phyloP scores from a whole-genome alignment of 805 yeast genomes.

The Ogataea glucozyma region DNA sequence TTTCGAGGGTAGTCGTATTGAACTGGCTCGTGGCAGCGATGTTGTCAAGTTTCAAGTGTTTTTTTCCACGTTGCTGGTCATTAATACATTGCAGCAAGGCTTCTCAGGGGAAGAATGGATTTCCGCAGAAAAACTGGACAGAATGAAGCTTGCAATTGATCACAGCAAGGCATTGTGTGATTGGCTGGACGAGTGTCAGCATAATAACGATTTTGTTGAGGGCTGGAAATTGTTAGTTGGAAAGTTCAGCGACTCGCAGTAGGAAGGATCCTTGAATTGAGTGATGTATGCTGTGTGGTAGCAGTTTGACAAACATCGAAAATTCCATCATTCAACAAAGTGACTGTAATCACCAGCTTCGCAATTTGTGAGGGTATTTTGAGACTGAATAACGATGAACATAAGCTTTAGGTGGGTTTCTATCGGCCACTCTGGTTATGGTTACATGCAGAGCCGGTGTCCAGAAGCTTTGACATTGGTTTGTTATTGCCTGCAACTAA shows the following conservation, averaged over 20 bases:
- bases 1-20: neutral
- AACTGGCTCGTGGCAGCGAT: constrained; percentile 14
- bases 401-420: no score
- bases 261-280: neutral
- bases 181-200: constrained; percentile 7
- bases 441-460: no score
- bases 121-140: neutral
- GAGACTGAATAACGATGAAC: no score
- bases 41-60: constrained; percentile 14
- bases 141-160: constrained; percentile 4
- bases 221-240: constrained; percentile 11
- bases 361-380: no score
- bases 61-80: constrained; percentile 14
- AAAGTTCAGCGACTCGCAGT: constrained; percentile 7
- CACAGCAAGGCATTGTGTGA: constrained; percentile 9
- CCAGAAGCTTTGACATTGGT: no score
- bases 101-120: constrained; percentile 10
- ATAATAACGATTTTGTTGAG: constrained; percentile 13
- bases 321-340: no score
- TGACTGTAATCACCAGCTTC: no score
- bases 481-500: no score
- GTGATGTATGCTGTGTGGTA: no score
- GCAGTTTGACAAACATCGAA: no score
- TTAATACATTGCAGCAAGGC: constrained; percentile 12
- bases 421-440: no score